Base-by-base conservation (phyloP, 192 early-diverging fungal genomes). In the Diversispora eburnea region DNA sequence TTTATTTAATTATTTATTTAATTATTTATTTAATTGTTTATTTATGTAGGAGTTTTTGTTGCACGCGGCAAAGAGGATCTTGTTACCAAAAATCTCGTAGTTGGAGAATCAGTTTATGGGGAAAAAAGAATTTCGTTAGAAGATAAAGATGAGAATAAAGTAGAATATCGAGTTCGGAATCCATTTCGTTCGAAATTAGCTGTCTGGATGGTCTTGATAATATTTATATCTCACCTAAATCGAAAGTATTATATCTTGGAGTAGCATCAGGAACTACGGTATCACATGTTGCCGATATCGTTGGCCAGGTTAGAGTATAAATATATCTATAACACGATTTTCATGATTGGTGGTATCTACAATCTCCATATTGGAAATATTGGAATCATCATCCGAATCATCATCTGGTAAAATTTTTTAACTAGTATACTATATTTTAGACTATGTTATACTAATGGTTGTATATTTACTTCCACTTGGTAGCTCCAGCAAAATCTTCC, bases 141-240 rank as follows among this genome's bases (percentile, higher is more conserved):
- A 75, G 95, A 95, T 67, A 80, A 88, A 67, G 97, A 99, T 61
- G 94, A 93, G 70, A 91, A 92, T 77, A 99, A 99, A 84, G 90
- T 90, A 48, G 97, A 99, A 84, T 99, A 99, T 85, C 90, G 97
- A 74, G 94, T 99, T 69, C 98, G 97, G 97, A 99, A 99, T 82
- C 97, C 97, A 74, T 99, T 99, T 92, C 88, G 97, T 77, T 98
- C 95, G 77, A 99, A 99, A 90, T 79, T 99, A 52, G 97, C 97
- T 61, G 97, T 62, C 89, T 99, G 13, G 95, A 95, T 77, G 95
- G 96, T 88, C 81, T 98, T 65, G 97, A 99, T 83, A 79, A 97
- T 82, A 93, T 99, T 79, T 89, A 93, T 80, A 95, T 99, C 83
- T 88, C 83, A n/a, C n/a, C n/a, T n/a, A n/a, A n/a, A n/a, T n/a